Evolutionary conservation across 2,329 filamentous ascomycete species (phyloP), one percentile per base, ranked within the genome.

Genomic region (Clonostachys solani): DNA sequence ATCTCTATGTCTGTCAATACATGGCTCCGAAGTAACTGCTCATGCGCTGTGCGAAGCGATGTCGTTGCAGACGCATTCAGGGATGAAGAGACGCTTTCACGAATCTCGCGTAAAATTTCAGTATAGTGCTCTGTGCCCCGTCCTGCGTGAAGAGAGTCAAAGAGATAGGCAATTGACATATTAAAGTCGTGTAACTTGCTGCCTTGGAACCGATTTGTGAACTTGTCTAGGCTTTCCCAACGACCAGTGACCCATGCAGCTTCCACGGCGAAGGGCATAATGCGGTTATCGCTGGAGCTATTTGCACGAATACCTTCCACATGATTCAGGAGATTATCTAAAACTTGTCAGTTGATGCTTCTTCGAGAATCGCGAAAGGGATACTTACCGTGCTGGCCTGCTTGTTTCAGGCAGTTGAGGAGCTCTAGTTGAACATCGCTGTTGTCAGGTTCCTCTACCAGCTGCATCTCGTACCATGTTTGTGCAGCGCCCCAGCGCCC

Each of bases 401-500:
- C 95, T 62, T 96, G 91, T 60, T 91, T 92, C 10, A 99, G 74
- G 57, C 94, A 97, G 33, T 84, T 87, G 46, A 99, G 73, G 35
- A 99, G 76, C 56, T 95, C 88, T 48, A 89, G 75, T 61, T 96
- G 92, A 12, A 88, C 77, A 48, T 95, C 87, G 16, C 80, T 63
- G 60, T 95, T 86, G 46, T 85, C 75, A 0, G 92, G 92, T 42
- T 86, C 78, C 56, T 94, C 84, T 4, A 87, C 85, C 34, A 97
- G 75, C 52, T 92, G 86, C 53, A 96, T 84, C 62, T 99, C 92
- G 64, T 96, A 97, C 94, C 95, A 99, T 52, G 89, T 95, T 67
- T 97, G 94, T 19, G 92, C 94, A 45, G 92, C 89, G 15, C 89
- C 86, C 92, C 94, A 99, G 52, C 92, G 79, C 5, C 94, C 94